Base-by-base conservation (phyloP, 1,284 basidiomycete genomes). In the Microbotryum violaceum region DNA sequence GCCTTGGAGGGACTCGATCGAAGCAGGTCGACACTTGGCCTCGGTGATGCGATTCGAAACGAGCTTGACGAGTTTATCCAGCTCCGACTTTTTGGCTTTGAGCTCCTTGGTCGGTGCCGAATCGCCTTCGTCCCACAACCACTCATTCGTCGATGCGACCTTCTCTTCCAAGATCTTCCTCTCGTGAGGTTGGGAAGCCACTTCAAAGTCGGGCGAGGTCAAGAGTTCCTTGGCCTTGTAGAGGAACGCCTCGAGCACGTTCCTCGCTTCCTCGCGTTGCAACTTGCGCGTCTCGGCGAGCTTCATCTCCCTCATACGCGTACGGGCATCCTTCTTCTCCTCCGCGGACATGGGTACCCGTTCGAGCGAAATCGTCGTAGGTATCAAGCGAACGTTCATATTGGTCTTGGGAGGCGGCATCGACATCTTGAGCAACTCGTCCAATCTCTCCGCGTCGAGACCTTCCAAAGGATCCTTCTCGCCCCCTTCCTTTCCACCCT, bases 121-220 rank as follows among this genome's bases (percentile, higher is more conserved):
- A 70, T 97, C 93, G n/a, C 85, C 91, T 58, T 87, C 80, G 46
- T 92, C 89, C 71, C 84, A 81, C 66, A 98, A 79, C 94, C 93
- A 98, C 25, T 79, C 76, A 64, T 86, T 84, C 0, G 87, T 83
- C 58, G 87, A 84, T 23, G 85, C 82, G 6, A 90, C 78, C 71
- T 84, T 83, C 57, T 81, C 79, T 7, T 78, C 74, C 59, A 99
- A 82, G 21, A 77, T 77, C 57, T 81, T 76, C 58, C 89, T 79
- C 77, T 99, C 96, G 10, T 75, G 72, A 12, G 80, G 77, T 14
- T 61, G 29, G n/a, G 57, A 60, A 5, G 61, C 63, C 4, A 44
- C 51, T 29, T 56, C 49, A 23, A 69, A 66, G 3, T 84, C 82
- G 63, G 69, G 71, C 4, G 84, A 80, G 1, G 77, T 73, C 10